Evolutionary conservation across 768 basidiomycete species (phyloP).

Genomic region (Auriscalpium vulgare): DNA sequence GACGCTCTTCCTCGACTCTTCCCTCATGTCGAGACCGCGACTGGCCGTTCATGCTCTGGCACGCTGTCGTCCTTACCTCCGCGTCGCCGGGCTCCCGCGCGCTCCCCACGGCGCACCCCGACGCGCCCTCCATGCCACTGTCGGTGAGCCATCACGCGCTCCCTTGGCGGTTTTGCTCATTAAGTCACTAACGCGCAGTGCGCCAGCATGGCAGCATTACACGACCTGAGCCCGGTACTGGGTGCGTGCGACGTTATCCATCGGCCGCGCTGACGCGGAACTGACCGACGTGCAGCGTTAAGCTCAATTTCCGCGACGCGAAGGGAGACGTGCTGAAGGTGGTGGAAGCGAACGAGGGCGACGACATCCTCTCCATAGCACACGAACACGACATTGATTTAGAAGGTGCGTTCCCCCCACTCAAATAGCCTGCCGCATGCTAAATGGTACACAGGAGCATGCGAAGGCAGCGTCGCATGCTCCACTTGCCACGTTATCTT

Average conservation of each 20-base stretch:
- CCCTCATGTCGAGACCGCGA: too few relatives aligned
- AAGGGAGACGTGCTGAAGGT: constrained; percentile 81
- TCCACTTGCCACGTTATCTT: constrained; percentile 96
- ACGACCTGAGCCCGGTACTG: constrained; percentile 62
- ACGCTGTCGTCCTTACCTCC: too few relatives aligned
- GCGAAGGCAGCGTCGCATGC: constrained; percentile 94
- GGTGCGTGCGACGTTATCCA: constrained; percentile 32
- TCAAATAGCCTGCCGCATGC: not conserved
- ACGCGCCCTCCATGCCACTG: too few relatives aligned
- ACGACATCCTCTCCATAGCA: constrained; percentile 84
- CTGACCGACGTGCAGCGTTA: constrained; percentile 48
- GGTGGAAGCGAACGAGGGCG: constrained; percentile 89
- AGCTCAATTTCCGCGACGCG: constrained; percentile 82
- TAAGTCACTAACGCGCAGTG: constrained; percentile 8
- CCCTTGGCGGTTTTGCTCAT: too few relatives aligned
- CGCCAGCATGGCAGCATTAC: constrained; percentile 41
- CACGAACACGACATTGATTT: constrained; percentile 95
- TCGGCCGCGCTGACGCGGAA: not conserved
- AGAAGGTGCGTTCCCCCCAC: constrained; percentile 56
- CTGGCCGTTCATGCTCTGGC: too few relatives aligned
- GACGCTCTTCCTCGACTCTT: too few relatives aligned
- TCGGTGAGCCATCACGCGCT: too few relatives aligned
- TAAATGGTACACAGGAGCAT: constrained; percentile 59
- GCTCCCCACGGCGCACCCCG: too few relatives aligned
- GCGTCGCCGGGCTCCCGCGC: too few relatives aligned